Evolutionary conservation across 768 basidiomycete species (phyloP).

Genomic region (Fibroporia radiculosa): DNA sequence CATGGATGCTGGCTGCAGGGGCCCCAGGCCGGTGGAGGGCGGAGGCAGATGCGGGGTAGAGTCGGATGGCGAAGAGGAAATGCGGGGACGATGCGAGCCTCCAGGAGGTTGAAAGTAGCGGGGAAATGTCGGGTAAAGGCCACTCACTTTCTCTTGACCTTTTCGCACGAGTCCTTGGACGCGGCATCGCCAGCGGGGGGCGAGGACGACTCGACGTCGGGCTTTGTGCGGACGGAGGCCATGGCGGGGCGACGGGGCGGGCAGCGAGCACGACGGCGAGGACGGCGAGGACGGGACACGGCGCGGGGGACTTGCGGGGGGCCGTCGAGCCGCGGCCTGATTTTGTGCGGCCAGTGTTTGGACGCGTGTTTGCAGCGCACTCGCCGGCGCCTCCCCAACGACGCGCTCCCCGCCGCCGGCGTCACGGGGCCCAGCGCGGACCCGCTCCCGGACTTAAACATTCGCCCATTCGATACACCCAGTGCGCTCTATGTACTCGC

Average conservation of each 20-base stretch:
- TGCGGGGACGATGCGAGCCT: slow-evolving; percentile 34
- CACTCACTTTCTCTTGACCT: slow-evolving; percentile 75
- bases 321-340: slow-evolving; percentile 4
- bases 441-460: neutral
- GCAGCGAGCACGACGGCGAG: slow-evolving; percentile 15
- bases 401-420: neutral
- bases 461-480: neutral
- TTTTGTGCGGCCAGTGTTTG: slow-evolving; percentile 16
- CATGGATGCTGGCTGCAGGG: slow-evolving; percentile 16
- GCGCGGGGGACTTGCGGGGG: slow-evolving; percentile 6
- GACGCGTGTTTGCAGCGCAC: slow-evolving; percentile 12
- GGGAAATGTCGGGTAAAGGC: slow-evolving; percentile 48
- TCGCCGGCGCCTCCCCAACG: neutral
- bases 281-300: slow-evolving; percentile 1
- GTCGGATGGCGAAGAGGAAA: slow-evolving; percentile 22
- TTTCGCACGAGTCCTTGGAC: slow-evolving; percentile 54
- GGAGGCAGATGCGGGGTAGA: slow-evolving; percentile 37
- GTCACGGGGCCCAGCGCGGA: neutral
- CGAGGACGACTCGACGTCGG: slow-evolving; percentile 53
- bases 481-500: neutral
- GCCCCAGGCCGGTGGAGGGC: slow-evolving; percentile 21
- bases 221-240: slow-evolving; percentile 63
- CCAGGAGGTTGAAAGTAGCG: slow-evolving; percentile 29
- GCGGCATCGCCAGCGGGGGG: slow-evolving; percentile 58
- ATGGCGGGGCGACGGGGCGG: slow-evolving; percentile 32